Evolutionary conservation across 2,329 filamentous ascomycete species (phyloP), one percentile per base, ranked within the genome.

Genomic region (Ophiocordyceps camponoti-leonardi): DNA sequence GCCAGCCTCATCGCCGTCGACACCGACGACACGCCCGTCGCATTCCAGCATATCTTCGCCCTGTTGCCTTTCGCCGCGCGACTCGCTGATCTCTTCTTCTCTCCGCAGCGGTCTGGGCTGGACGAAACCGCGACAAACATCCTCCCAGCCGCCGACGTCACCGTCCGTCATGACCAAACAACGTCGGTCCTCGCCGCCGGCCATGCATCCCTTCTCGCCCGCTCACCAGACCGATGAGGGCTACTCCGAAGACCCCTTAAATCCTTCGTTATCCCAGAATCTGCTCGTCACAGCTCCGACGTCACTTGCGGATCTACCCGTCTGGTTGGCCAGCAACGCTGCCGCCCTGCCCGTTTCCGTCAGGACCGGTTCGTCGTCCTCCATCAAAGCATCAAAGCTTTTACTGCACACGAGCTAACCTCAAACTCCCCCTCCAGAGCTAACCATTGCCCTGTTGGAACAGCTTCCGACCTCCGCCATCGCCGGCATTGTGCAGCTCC

Each of bases 401-500:
- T 20, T 14, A 11, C 37, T n/a, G 11, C 13, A 18, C 7, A 7
- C 6, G 16, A n/a, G 30, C 43, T 39, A 11, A 43, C 31, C 13
- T 7, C 35, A 37, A 42, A 35, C 40, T 19, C 18, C 23, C 16
- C 39, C 10, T 42, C 6, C 43, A 94, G 87, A 90, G 59, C 75
- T 94, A 52, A 83, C 84, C 39, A 86, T 90, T 65, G 73, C 77
- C 42, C 73, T 94, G 22, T 71, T 95, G 46, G 76, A 81, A 48
- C 80, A 82, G 47, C 70, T 95, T 26, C 84, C 83, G 18, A 93
- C 86, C 1, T 83, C 83, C 7, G 77, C 80, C 45, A 80, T 95
- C 48, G 80, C 83, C 44, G 73, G 81, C 41, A 84, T 95, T 45
- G 85, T 94, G 42, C 77, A 88, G 46, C 76, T 81, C 50, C 67